These are phyloP conservation scores for Isatis tinctoria DNA, from an alignment of 345 rosid genomes.

Conservation along the genomic window DNA sequence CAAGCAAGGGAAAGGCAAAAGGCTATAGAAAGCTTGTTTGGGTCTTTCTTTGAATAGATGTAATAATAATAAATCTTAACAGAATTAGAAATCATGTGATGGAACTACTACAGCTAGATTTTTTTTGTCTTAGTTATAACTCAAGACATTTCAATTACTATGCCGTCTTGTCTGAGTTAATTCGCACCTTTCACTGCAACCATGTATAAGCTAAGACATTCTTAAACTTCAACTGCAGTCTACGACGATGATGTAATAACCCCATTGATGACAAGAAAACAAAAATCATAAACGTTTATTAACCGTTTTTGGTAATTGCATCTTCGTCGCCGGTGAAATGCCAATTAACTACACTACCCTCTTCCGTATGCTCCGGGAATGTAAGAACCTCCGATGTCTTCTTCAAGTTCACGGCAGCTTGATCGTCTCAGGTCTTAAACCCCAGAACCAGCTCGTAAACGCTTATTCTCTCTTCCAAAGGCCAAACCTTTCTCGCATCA, in stretches of 20 bases:
- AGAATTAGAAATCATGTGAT: neutral
- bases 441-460: conserved; percentile 39
- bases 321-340: neutral
- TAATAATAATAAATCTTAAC: conserved; percentile 1
- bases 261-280: neutral
- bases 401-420: conserved; percentile 45
- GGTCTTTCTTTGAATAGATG: conserved; percentile 5
- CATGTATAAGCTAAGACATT: neutral
- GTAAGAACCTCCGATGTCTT: conserved; percentile 38
- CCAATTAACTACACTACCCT: neutral
- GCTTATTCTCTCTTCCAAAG: conserved; percentile 41
- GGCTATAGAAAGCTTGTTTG: neutral
- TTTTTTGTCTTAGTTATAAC: neutral
- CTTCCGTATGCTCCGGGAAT: conserved; percentile 36
- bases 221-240: neutral
- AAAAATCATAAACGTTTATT: too few species aligned
- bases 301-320: neutral
- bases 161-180: neutral
- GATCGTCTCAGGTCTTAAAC: conserved; percentile 43
- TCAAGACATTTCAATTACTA: neutral
- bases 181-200: too few species aligned
- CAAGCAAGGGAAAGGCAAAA: neutral
- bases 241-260: neutral
- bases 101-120: neutral
- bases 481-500: conserved; percentile 42